phyloP scores from a whole-genome alignment of 2,329 filamentous ascomycete genomes.

The Paracamarosporium sp. region DNA sequence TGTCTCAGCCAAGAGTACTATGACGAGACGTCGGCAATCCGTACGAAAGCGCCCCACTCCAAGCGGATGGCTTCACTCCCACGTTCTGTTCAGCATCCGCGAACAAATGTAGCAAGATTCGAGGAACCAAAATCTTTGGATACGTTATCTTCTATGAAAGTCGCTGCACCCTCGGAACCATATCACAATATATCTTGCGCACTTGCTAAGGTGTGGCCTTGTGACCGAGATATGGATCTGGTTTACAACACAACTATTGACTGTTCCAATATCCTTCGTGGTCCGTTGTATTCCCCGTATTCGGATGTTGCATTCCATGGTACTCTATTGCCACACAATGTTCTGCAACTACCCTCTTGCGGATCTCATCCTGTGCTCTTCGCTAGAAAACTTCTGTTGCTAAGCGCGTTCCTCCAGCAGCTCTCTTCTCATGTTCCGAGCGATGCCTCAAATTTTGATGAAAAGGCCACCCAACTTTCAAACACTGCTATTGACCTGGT shows the following conservation, averaged over 20 bases:
- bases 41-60: background rate
- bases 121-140: too few relatives aligned
- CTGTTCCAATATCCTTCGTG: constrained; percentile 14
- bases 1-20: constrained; percentile 24
- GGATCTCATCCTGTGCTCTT: constrained; percentile 36
- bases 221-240: constrained; percentile 20
- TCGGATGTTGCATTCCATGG: constrained; percentile 20
- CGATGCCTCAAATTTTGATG: constrained; percentile 16
- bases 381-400: constrained; percentile 36
- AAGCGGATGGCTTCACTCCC: background rate
- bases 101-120: background rate
- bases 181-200: background rate
- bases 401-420: constrained; percentile 34
- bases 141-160: background rate
- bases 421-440: constrained; percentile 26
- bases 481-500: constrained; percentile 36
- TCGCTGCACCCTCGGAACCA: too few relatives aligned
- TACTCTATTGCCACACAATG: constrained; percentile 30
- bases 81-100: too few relatives aligned
- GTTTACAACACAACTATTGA: constrained; percentile 39
- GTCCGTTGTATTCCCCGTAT: constrained; percentile 16
- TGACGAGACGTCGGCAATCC: constrained; percentile 11
- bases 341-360: constrained; percentile 33
- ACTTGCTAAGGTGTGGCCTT: background rate
- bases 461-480: constrained; percentile 33